Percentiles rank a stretch among this genome's conserved stretches.
Conservation (phyloP, 768 basidiomycete species). For the Boletus reticuloceps region DNA sequence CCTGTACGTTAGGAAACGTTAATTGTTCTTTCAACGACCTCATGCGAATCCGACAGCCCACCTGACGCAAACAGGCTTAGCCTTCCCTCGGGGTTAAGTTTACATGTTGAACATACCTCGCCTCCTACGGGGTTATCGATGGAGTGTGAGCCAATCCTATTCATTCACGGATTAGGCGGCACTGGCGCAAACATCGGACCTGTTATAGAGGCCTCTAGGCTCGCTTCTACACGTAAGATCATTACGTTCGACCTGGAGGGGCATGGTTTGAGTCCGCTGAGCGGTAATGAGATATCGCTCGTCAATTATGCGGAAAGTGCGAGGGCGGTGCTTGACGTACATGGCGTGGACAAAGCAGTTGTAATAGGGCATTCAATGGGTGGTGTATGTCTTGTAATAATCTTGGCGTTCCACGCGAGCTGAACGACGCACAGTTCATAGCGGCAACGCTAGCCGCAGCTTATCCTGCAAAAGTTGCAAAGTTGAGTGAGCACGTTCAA, state of each 20-base stretch:
- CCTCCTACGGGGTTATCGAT: neutral
- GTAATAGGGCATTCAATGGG: conserved; percentile 7
- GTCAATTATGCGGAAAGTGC: conserved; percentile 12
- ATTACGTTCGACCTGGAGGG: conserved; percentile 14
- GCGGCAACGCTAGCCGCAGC: neutral
- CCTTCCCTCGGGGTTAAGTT: conserved; percentile 4
- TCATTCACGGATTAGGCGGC: conserved; percentile 5
- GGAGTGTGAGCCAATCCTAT: neutral
- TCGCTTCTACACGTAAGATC: conserved; percentile 7
- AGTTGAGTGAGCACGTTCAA: neutral
- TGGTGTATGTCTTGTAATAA: neutral
- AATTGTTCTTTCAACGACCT: neutral
- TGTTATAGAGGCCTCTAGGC: conserved; percentile 9
- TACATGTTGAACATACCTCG: neutral
- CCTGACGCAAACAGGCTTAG: neutral
- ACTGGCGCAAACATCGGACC: conserved; percentile 4
- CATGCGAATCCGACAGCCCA: conserved; percentile 1
- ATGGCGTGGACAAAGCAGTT: neutral
- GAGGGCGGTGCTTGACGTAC: conserved; percentile 12
- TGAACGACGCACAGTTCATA: neutral
- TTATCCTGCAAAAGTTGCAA: conserved; percentile 1
- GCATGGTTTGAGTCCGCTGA: conserved; percentile 9
- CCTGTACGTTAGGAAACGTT: neutral
- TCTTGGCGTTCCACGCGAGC: neutral
- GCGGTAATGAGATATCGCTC: conserved; percentile 12